Base-by-base conservation (phyloP, 768 basidiomycete species). In the Russula olivacea region DNA sequence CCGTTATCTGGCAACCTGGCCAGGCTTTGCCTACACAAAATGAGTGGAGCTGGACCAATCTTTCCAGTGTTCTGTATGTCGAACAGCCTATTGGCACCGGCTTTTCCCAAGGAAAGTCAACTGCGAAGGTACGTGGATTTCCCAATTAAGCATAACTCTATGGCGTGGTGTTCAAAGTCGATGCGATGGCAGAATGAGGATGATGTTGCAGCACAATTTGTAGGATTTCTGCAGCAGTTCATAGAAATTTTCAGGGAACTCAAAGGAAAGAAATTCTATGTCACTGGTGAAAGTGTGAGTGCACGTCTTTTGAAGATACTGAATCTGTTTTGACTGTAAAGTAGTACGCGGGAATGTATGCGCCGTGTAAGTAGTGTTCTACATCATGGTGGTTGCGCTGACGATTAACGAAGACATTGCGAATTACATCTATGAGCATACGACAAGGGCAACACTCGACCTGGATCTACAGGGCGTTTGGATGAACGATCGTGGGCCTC, bases 51-150 rank as follows among this genome's bases (percentile, higher is more conserved):
- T 91, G 89, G 89, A 90, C 89, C 0, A 91, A 90, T 68, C 76
- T 91, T 8, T 88, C 87, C 1, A 88, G 85, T 58, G 73, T 89
- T 7, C 74, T 90, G 17, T 91, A 81, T 78, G 82, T 91, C 9
- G 89, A 91, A 66, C 89, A 90, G 66, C 89, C 89, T 3, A 83
- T 91, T 36, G 89, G 89, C 5, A 90, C 88, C 4, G 89, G 89
- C 0, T 91, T 85, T 71, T 86, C 86, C 2, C 86, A 86, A 63
- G 89, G 89, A 19, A 76, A 64, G 17, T 87, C 89, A 0, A 82
- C 85, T 61, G 84, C 85, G 38, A 62, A 58, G 52, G 76, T 77
- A 59, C 41, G 71, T 8, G 6, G 61, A 23, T 40, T 21, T 40
- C n/a, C 34, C 9, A 11, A 32, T 9, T 21, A n/a, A 9, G 14